A percentile compares a stretch with the other conserved stretches of the same genome.
These are phyloP conservation scores for Asterophora lycoperdoides DNA, from an alignment of 768 basidiomycete species.

Conservation along the genomic window DNA sequence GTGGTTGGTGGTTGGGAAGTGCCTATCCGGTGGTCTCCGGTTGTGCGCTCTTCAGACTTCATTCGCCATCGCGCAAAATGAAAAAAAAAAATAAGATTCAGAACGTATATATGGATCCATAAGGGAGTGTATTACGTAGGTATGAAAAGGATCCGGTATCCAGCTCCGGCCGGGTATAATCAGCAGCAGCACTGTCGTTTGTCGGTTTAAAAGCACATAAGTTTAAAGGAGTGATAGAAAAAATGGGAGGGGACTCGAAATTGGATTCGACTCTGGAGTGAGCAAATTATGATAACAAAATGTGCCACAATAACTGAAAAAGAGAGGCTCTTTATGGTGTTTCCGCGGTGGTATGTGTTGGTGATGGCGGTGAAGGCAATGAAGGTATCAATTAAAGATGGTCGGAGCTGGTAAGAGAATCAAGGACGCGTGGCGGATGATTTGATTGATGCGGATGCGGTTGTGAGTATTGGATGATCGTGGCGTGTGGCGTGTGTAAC, in stretches of 20 bases:
- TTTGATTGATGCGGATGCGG: no score
- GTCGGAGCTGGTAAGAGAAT: background rate
- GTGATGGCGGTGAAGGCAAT: no score
- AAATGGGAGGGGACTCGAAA: conserved; percentile 13
- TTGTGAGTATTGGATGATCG: no score
- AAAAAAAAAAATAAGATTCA: conserved; percentile 8
- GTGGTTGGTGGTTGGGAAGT: no score
- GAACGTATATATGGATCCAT: conserved; percentile 8
- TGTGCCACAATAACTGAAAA: conserved; percentile 1
- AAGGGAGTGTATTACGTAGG: conserved; percentile 12
- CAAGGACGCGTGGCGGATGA: no score
- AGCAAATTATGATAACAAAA: conserved; percentile 4
- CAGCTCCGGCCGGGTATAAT: conserved; percentile 21
- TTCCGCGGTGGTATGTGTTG: no score
- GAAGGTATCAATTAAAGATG: background rate
- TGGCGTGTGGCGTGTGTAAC: no score
- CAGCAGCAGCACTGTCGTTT: conserved; percentile 14
- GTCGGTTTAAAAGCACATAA: background rate
- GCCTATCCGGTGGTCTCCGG: no score
- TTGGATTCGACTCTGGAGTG: no score
- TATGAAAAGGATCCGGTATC: conserved; percentile 14
- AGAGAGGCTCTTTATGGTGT: background rate
- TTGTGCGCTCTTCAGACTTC: no score
- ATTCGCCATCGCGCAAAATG: background rate
- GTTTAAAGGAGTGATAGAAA: no score